A percentile compares a stretch with the other conserved stretches of the same genome.
Evolutionary conservation across 2,329 filamentous ascomycete species (phyloP).

Genomic region (Claviceps spartinae): DNA sequence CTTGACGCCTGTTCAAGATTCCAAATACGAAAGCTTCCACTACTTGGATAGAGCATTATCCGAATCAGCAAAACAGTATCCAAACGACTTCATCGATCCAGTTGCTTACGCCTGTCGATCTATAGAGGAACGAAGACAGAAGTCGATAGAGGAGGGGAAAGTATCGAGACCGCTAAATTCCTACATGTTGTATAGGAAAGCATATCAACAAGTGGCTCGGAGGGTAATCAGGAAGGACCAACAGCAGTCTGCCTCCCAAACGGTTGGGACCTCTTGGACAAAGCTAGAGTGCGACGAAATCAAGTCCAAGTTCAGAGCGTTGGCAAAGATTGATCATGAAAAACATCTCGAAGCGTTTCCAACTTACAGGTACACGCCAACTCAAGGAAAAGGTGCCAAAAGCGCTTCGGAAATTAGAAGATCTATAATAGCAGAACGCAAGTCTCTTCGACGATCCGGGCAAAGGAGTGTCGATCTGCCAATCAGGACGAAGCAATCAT

Average conservation of each 20-base stretch:
- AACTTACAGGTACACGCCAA: conserved; percentile 85
- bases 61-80: neutral
- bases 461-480: neutral
- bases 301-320: conserved; percentile 60
- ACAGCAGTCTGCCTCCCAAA: conserved; percentile 79
- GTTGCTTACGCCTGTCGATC: conserved; percentile 4
- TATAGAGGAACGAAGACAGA: conserved; percentile 4
- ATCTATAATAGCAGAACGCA: conserved; percentile 12
- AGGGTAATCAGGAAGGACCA: conserved; percentile 81
- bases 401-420: conserved; percentile 3
- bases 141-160: conserved; percentile 22
- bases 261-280: conserved; percentile 74
- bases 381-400: conserved; percentile 41
- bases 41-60: conserved; percentile 6
- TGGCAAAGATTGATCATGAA: conserved; percentile 66
- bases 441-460: conserved; percentile 29
- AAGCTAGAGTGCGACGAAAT: conserved; percentile 61
- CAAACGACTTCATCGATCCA: conserved; percentile 1
- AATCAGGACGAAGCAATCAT: neutral
- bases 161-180: conserved; percentile 83
- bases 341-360: conserved; percentile 82
- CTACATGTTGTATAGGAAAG: conserved; percentile 94
- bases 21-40: neutral
- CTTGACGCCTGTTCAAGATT: neutral
- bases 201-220: conserved; percentile 68